Evolutionary conservation across 2,329 filamentous ascomycete species (phyloP).

Genomic region (Pestalotiopsis sp.): DNA sequence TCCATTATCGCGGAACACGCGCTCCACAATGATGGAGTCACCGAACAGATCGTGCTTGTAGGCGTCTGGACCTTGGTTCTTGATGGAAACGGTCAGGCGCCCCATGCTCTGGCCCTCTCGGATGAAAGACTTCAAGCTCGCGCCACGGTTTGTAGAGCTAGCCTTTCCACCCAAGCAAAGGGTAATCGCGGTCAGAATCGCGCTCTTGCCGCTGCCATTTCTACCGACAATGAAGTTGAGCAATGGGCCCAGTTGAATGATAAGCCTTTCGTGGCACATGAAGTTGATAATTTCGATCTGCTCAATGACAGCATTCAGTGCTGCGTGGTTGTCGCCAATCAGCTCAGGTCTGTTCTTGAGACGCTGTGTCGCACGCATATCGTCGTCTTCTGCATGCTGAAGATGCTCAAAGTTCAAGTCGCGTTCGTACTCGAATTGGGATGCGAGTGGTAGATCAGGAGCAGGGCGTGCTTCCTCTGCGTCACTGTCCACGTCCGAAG

Average conservation of each 20-base stretch:
- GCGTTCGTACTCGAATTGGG: slow-evolving; percentile 65
- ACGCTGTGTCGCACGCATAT: slow-evolving; percentile 67
- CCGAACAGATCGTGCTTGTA: slow-evolving; percentile 85
- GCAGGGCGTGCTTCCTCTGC: slow-evolving; percentile 28
- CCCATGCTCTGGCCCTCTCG: slow-evolving; percentile 83
- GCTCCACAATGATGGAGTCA: slow-evolving; percentile 85
- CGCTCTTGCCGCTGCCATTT: slow-evolving; percentile 97
- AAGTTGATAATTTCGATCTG: slow-evolving; percentile 89
- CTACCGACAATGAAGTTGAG: slow-evolving; percentile 99
- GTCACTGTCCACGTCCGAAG: slow-evolving; percentile 33
- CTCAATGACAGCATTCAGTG: slow-evolving; percentile 86
- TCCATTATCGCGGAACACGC: slow-evolving; percentile 78
- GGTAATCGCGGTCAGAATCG: slow-evolving; percentile 88
- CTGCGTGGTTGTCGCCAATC: slow-evolving; percentile 70
- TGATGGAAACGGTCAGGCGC: slow-evolving; percentile 80
- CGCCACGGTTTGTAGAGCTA: slow-evolving; percentile 87
- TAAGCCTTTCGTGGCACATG: slow-evolving; percentile 89
- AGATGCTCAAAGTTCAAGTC: slow-evolving; percentile 64
- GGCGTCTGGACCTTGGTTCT: slow-evolving; percentile 84
- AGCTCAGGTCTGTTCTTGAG: slow-evolving; percentile 53
- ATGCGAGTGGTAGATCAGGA: slow-evolving; percentile 46
- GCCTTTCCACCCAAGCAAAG: slow-evolving; percentile 95
- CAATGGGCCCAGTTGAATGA: slow-evolving; percentile 84
- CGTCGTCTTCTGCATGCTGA: slow-evolving; percentile 59
- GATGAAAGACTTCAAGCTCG: slow-evolving; percentile 86